Evolutionary conservation across 1,284 basidiomycete species (phyloP).

Genomic region (Lignosus rhinocerotis): DNA sequence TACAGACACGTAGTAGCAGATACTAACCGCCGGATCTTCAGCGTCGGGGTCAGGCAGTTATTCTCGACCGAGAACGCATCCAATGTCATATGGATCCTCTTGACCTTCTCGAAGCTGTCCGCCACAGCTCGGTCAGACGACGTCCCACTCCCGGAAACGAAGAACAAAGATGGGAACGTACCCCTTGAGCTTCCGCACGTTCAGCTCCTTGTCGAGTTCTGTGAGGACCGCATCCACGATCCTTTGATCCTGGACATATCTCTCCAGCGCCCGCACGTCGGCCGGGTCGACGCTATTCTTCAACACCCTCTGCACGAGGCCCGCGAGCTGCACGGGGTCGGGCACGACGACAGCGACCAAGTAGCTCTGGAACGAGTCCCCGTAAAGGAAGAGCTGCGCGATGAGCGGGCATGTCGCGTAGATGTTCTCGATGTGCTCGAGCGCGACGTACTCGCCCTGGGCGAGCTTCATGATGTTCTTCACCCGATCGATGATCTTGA

Average conservation of each 20-base stretch:
- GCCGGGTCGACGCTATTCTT: slow-evolving; percentile 53
- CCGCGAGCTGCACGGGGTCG: slow-evolving; percentile 70
- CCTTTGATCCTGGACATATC: slow-evolving; percentile 62
- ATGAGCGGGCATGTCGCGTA: slow-evolving; percentile 75
- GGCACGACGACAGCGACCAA: slow-evolving; percentile 84
- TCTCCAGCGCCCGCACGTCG: slow-evolving; percentile 54
- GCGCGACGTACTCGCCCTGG: slow-evolving; percentile 97
- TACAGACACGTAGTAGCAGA: not conserved
- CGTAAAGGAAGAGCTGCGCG: slow-evolving; percentile 82
- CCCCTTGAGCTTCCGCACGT: slow-evolving; percentile 75
- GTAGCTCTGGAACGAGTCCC: slow-evolving; percentile 83
- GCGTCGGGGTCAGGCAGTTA: slow-evolving; percentile 77
- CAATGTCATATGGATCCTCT: slow-evolving; percentile 73
- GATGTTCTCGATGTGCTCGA: slow-evolving; percentile 91
- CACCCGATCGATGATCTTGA: slow-evolving; percentile 93
- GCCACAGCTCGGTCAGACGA: not conserved
- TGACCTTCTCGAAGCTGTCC: slow-evolving; percentile 79
- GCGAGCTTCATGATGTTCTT: slow-evolving; percentile 98
- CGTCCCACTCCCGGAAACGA: not conserved
- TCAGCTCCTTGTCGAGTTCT: slow-evolving; percentile 58
- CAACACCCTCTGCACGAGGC: slow-evolving; percentile 58
- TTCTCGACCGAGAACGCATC: slow-evolving; percentile 79
- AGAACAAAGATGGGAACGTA: slow-evolving; percentile 36
- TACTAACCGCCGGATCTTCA: slow-evolving; percentile 70
- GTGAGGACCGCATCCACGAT: slow-evolving; percentile 64